These are phyloP conservation scores for Penicillium waksmanii DNA, from an alignment of 495 filamentous ascomycete genomes.

Conservation along the genomic window DNA sequence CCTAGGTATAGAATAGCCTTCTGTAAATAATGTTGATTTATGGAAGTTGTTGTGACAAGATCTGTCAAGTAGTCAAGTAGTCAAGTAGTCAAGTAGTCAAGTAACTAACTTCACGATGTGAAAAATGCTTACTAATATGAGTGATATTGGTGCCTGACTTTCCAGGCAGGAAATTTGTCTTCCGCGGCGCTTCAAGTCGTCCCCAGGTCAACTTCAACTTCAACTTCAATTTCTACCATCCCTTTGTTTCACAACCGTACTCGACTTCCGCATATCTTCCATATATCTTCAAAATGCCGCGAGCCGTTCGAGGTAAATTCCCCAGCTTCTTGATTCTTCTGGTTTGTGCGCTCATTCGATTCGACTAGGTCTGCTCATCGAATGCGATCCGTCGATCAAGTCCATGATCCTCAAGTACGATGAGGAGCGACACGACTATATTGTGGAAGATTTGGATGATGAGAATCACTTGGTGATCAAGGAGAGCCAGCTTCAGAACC, in stretches of 20 bases:
- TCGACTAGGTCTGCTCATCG: conserved; percentile 66
- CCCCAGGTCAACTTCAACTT: conserved; percentile 4
- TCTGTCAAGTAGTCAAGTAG: too few species aligned
- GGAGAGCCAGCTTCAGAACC: conserved; percentile 63
- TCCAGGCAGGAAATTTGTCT: too few species aligned
- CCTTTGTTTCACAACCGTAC: neutral
- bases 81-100: too few species aligned
- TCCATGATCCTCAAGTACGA: conserved; percentile 77
- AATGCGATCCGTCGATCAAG: conserved; percentile 79
- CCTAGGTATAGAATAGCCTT: neutral
- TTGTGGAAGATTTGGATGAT: conserved; percentile 78
- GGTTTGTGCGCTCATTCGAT: neutral
- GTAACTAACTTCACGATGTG: too few species aligned
- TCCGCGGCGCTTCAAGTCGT: too few species aligned
- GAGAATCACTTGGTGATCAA: conserved; percentile 70
- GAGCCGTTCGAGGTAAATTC: conserved; percentile 48
- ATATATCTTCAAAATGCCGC: conserved; percentile 42
- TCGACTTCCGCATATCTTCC: neutral
- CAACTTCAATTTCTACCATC: conserved; percentile 6
- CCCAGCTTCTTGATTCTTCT: neutral
- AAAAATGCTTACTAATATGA: too few species aligned
- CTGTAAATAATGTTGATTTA: neutral
- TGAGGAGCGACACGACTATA: conserved; percentile 67
- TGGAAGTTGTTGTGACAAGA: neutral
- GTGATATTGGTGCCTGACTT: too few species aligned